phyloP scores from a whole-genome alignment of 192 early-diverging fungal genomes.

The Coemansia sp. region DNA sequence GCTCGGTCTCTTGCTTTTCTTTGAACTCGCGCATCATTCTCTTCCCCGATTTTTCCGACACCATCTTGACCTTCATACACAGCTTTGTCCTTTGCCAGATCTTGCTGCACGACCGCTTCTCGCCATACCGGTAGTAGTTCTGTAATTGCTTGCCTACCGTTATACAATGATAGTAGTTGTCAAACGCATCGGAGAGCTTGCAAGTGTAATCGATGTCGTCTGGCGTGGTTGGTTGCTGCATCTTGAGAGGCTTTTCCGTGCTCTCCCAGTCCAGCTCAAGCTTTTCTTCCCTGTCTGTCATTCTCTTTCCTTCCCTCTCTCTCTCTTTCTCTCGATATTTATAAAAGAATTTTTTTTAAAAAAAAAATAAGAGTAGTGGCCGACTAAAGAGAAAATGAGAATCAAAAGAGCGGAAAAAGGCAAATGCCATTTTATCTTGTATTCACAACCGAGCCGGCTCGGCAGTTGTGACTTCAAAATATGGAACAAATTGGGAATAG shows the following conservation, averaged over 20 bases:
- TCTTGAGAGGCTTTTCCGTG: slow-evolving; percentile 10
- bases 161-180: slow-evolving; percentile 51
- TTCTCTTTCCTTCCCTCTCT: background rate
- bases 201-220: slow-evolving; percentile 29
- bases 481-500: too few relatives aligned
- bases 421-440: background rate
- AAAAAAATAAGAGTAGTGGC: background rate
- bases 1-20: slow-evolving; percentile 29
- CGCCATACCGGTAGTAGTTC: slow-evolving; percentile 56
- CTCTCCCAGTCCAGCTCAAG: slow-evolving; percentile 17
- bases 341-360: too few relatives aligned
- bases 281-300: background rate
- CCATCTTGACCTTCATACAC: slow-evolving; percentile 46
- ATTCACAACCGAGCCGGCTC: background rate
- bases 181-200: slow-evolving; percentile 51
- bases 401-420: background rate
- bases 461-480: background rate
- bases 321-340: background rate
- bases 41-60: slow-evolving; percentile 34
- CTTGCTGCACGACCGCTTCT: slow-evolving; percentile 42
- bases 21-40: slow-evolving; percentile 34
- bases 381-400: background rate
- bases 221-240: background rate
- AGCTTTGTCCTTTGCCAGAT: slow-evolving; percentile 46
- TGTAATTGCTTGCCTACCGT: slow-evolving; percentile 53